Evolutionary conservation across 257 asterid genomes (phyloP), one percentile per base, ranked within the genome.

Genomic region (Coffea canephora): DNA sequence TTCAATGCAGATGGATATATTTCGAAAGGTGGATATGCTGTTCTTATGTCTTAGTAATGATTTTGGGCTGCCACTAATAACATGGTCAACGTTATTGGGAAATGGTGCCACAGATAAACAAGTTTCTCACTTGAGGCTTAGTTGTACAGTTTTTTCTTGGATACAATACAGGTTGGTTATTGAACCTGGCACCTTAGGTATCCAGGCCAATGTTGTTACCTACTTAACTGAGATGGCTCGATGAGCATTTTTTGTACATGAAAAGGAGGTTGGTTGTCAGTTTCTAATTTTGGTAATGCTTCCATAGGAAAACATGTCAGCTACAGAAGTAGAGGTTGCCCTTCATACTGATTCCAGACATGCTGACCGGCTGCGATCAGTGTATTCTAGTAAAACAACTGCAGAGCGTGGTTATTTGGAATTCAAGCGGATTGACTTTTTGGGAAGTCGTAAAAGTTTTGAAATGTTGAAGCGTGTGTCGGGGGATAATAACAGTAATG

Each of bases 301-400:
- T 13, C 18, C 36, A n/a, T 66, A 95, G 94, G 97, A 91, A 82
- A 84, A 86, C 43, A 89, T 93, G 97, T 85, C 97, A 4, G 62
- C 75, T n/a, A 94, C 87, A 77, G 98, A 96, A 84, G 87, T 90
- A 82, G 96, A 96, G 85, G 74, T 92, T 25, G 94, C 94, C 2
- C 86, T 96, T 84, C 95, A 95, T 88, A 92, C 98, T 18, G 99
- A 96, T 85, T 94, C 98, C 1, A 90, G 97, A 80, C 90, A 94
- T 52, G 98, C 97, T 76, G 98, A 96, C 75, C 81, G 89, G 55
- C 92, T 96, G 34, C 84, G 99, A 80, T 83, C 89, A 39, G 83
- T 88, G 31, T 92, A 88, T 82, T 81, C 92, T 68, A 83, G 95
- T 79, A 86, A 88, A 78, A 93, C 86, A 82, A 83, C 87, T 2